Conservation (phyloP, 2,329 filamentous ascomycete genomes). For the Trichoderma citrinoviride region DNA sequence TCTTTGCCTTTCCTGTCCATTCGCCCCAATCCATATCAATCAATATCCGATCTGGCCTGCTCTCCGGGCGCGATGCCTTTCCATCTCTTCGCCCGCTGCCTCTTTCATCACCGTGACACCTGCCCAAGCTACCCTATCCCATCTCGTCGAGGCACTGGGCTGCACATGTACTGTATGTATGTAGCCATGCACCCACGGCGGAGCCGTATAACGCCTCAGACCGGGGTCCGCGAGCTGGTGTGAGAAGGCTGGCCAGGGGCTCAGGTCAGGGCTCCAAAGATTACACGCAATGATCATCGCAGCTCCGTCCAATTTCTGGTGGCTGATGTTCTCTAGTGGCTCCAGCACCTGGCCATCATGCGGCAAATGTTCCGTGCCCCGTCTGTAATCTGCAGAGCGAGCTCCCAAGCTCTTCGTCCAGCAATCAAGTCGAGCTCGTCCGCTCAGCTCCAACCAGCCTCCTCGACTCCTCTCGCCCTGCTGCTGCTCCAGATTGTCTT, state of each 20-base stretch:
- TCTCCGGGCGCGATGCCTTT: neutral
- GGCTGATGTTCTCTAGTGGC: neutral
- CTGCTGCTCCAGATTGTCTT: neutral
- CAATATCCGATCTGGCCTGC: slow-evolving; percentile 1
- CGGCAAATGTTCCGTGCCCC: neutral
- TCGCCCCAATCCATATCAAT: neutral
- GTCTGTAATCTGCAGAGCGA: neutral
- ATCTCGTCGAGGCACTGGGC: neutral
- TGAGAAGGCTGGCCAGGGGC: slow-evolving; percentile 18
- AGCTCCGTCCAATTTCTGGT: slow-evolving; percentile 16
- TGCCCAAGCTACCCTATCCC: too few relatives aligned
- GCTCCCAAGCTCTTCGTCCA: too few relatives aligned
- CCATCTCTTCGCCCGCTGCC: neutral
- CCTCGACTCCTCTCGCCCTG: too few relatives aligned
- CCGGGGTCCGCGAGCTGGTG: slow-evolving; percentile 8
- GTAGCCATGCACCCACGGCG: slow-evolving; percentile 3
- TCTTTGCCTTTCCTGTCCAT: neutral
- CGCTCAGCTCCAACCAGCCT: too few relatives aligned
- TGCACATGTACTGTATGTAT: neutral
- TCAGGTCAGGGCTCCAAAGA: too few relatives aligned
- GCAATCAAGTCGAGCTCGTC: too few relatives aligned
- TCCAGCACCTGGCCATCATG: neutral
- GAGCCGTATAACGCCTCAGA: slow-evolving; percentile 13
- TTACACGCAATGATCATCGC: slow-evolving; percentile 16
- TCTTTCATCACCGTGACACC: slow-evolving; percentile 18